phyloP scores from a whole-genome alignment of 306 rosid genomes.

The Delonix regia region DNA sequence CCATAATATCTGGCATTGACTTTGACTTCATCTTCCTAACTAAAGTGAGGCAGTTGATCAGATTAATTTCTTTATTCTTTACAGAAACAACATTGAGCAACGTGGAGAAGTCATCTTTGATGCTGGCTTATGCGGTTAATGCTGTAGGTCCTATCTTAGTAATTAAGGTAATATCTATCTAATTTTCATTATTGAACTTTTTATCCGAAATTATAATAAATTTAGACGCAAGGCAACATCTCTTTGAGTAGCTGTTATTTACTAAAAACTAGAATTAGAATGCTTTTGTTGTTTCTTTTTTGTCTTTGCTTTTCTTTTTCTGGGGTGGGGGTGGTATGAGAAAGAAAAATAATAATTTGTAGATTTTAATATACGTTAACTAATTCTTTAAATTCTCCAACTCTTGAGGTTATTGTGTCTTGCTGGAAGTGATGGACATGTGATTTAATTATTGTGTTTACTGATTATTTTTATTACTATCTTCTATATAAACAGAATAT shows the following conservation, averaged over 20 bases:
- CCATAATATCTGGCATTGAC: slow-evolving; percentile 3
- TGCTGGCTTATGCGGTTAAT: slow-evolving; percentile 84
- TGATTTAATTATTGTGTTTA: neutral
- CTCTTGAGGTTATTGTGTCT: neutral
- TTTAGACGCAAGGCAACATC: slow-evolving; percentile 9
- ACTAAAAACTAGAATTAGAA: neutral
- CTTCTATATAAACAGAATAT: neutral
- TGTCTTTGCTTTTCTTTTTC: neutral
- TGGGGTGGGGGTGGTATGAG: neutral
- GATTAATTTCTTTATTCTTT: slow-evolving; percentile 36
- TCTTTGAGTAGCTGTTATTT: neutral
- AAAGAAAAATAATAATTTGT: neutral
- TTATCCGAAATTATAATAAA: neutral
- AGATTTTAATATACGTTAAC: neutral
- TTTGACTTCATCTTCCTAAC: slow-evolving; percentile 11
- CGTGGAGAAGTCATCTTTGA: slow-evolving; percentile 80
- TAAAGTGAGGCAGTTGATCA: slow-evolving; percentile 26
- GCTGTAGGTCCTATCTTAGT: slow-evolving; percentile 92
- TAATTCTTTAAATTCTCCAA: neutral
- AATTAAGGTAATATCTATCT: slow-evolving; percentile 69
- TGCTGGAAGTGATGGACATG: slow-evolving; percentile 7
- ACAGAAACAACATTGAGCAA: slow-evolving; percentile 90
- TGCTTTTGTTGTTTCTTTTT: neutral
- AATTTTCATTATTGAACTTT: slow-evolving; percentile 5
- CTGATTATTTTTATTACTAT: neutral